Base-by-base conservation (phyloP, 2,329 filamentous ascomycete genomes). In the Colletotrichum sp. region DNA sequence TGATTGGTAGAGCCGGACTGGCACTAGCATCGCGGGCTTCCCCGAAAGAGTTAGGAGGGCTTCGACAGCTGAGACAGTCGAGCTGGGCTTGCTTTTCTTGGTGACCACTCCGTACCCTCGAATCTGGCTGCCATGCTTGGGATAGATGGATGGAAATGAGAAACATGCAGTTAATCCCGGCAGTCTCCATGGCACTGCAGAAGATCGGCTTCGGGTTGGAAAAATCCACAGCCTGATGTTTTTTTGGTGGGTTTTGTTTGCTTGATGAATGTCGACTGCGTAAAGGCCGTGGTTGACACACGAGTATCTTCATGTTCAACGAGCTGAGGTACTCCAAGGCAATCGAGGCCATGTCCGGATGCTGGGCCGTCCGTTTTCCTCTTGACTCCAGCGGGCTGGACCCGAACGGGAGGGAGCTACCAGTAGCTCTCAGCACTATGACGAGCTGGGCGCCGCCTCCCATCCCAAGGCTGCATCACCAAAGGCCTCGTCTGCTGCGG, bases 21-120 rank as follows among this genome's bases (percentile, higher is more conserved):
- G 34, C 73, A 60, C 73, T 75, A 75, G 73, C 70, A 73, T 73
- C 73, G 26, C n/a, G 43, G 28, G 69, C 70, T 68, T 75, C 72
- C 73, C 64, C 43, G 7, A 65, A 67, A 5, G 13, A 52, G 73
- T n/a, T 12, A 24, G 65, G 71, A 28, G 28, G 16, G 21, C 48
- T 34, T 26, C 26, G 26, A 43, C 26, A 15, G 21, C 61, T 74
- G 60, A 74, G 72, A 74, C 72, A 74, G 15, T 61, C 24, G 67
- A 74, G 72, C 68, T 67, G 52, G 26, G 28, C 72, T 60, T 74
- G 71, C 21, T 48, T 73, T 64, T 36, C 64, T n/a, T 59, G 10
- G 59, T 10, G 28, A 21, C 59, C 59, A 28, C 59, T 61, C n/a
- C 18, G 63, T 16, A 48, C 34, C 24, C 21, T 43, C 34, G 26